A percentile compares a stretch with the other conserved stretches of the same genome.
Evolutionary conservation across 257 asterid species (phyloP).

Genomic region (Paraleonurus japonicus): DNA sequence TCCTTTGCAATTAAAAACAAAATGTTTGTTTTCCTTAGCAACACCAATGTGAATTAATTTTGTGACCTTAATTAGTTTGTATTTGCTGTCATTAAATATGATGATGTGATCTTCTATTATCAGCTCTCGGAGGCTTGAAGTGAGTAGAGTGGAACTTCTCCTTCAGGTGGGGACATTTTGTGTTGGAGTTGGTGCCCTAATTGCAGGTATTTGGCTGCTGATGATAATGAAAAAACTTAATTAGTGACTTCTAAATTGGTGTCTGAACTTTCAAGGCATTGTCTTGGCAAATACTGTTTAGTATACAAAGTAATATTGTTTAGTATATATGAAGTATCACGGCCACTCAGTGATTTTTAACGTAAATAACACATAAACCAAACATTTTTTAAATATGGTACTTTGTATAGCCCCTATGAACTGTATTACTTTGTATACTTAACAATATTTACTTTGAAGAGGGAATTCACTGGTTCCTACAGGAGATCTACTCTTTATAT

Average conservation of each 20-base stretch:
- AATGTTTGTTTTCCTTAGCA: background rate
- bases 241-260: background rate
- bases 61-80: background rate
- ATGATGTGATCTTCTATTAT: conserved; percentile 16
- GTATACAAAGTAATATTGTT: too few relatives aligned
- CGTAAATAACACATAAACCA: too few relatives aligned
- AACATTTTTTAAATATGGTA: too few relatives aligned
- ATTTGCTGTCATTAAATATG: conserved; percentile 9
- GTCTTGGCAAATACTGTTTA: background rate
- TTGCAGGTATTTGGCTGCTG: conserved; percentile 65
- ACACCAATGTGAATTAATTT: background rate
- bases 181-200: conserved; percentile 81
- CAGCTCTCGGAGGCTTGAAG: conserved; percentile 99
- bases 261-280: background rate
- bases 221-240: background rate
- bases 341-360: too few relatives aligned
- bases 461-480: too few relatives aligned
- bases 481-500: too few relatives aligned
- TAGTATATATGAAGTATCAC: too few relatives aligned
- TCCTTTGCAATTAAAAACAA: background rate
- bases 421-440: too few relatives aligned
- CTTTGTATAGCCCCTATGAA: too few relatives aligned
- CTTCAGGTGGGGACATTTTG: conserved; percentile 96
- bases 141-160: conserved; percentile 92
- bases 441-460: too few relatives aligned